phyloP scores from a whole-genome alignment of 306 rosid species.

The Parietaria judaica region DNA sequence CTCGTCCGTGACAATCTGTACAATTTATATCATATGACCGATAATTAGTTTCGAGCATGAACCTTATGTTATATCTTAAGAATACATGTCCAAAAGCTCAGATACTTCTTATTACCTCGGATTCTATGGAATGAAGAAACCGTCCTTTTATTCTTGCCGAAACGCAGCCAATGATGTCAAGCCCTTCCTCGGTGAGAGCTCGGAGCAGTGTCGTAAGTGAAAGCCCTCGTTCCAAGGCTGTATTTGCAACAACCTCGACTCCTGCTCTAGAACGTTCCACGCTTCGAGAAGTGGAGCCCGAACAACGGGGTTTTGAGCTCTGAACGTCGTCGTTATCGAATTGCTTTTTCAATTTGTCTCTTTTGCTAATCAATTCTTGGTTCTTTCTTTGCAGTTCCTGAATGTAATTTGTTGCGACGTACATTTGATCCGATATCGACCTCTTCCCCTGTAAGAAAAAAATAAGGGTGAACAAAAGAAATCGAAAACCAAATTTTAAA shows the following conservation, averaged over 20 bases:
- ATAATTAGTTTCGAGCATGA: neutral
- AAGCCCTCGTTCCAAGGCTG: constrained; percentile 21
- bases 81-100: neutral
- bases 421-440: constrained; percentile 41
- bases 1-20: constrained; percentile 14
- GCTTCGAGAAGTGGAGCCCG: neutral
- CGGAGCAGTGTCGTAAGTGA: constrained; percentile 27
- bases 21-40: neutral
- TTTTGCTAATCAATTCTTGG: constrained; percentile 19
- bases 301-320: neutral
- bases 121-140: constrained; percentile 25
- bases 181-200: constrained; percentile 27
- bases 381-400: constrained; percentile 23
- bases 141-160: constrained; percentile 26
- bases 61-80: neutral
- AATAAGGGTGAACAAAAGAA: neutral
- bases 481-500: neutral
- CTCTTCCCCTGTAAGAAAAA: constrained; percentile 33
- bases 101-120: constrained; percentile 18
- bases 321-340: neutral
- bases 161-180: constrained; percentile 23
- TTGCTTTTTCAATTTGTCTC: constrained; percentile 23
- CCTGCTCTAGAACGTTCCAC: constrained; percentile 19
- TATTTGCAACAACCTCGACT: constrained; percentile 30
- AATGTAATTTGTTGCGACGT: constrained; percentile 32